These are phyloP conservation scores for Pilasporangium apinafurcum DNA, from an alignment of 352 stramenopile species.

Conservation along the genomic window DNA sequence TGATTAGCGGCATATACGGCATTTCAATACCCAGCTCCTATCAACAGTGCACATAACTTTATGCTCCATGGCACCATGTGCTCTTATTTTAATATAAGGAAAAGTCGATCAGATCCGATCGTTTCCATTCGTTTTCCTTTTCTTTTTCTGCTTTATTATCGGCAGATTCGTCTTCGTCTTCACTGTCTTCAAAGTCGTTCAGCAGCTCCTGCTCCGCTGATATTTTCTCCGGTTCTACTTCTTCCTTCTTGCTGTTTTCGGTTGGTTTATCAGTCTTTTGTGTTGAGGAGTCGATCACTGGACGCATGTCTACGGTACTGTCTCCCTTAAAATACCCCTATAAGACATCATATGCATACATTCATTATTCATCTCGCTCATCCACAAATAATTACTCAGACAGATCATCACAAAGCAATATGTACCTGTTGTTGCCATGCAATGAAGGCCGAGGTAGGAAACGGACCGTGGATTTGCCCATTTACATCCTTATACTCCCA, in stretches of 20 bases:
- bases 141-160: constrained; percentile 3
- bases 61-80: too few relatives aligned
- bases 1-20: constrained; percentile 14
- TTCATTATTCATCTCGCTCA: background rate
- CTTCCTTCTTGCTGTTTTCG: constrained; percentile 2
- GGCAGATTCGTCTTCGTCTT: constrained; percentile 52
- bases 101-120: constrained; percentile 75
- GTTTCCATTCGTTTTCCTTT: constrained; percentile 36
- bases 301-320: constrained; percentile 67
- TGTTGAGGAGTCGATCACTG: constrained; percentile 7
- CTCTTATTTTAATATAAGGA: constrained; percentile 28
- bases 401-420: constrained; percentile 10
- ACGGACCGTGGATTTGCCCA: constrained; percentile 70
- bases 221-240: constrained; percentile 19
- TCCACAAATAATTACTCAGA: background rate
- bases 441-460: constrained; percentile 64
- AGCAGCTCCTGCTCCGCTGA: constrained; percentile 75
- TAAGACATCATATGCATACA: background rate
- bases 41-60: too few relatives aligned
- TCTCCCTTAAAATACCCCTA: constrained; percentile 77
- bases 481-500: constrained; percentile 79
- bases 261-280: background rate
- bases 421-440: constrained; percentile 72
- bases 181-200: constrained; percentile 83
- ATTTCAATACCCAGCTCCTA: background rate